phyloP scores from a whole-genome alignment of 2,329 filamentous ascomycete species.

The Arthroderma sp. region DNA sequence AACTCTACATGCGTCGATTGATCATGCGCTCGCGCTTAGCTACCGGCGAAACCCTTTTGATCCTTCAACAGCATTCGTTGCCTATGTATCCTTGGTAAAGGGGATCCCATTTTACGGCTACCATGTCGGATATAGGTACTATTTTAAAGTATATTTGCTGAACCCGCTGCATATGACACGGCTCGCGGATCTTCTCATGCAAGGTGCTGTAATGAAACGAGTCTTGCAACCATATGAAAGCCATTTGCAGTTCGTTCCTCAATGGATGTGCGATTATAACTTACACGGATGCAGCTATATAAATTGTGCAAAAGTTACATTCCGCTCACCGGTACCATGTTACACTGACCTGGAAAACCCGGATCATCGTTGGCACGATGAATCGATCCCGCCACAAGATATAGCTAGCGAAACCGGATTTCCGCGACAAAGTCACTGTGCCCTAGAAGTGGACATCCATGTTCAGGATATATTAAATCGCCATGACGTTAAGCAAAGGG shows the following conservation, averaged over 20 bases:
- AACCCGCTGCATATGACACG: slow-evolving; percentile 81
- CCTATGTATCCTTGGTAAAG: slow-evolving; percentile 82
- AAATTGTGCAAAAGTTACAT: slow-evolving; percentile 56
- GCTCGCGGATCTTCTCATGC: slow-evolving; percentile 71
- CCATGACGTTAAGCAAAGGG: slow-evolving; percentile 59
- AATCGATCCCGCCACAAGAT: slow-evolving; percentile 49
- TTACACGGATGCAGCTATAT: slow-evolving; percentile 88
- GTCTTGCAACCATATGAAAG: slow-evolving; percentile 87
- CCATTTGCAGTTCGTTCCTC: slow-evolving; percentile 79
- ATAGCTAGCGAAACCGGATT: slow-evolving; percentile 53
- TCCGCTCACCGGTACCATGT: slow-evolving; percentile 63
- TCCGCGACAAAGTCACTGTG: slow-evolving; percentile 73
- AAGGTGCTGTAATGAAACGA: slow-evolving; percentile 74
- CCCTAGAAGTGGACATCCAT: slow-evolving; percentile 78
- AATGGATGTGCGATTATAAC: slow-evolving; percentile 99
- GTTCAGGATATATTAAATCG: slow-evolving; percentile 83
- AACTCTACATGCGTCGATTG: slow-evolving; percentile 71
- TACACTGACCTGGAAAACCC: slow-evolving; percentile 50
- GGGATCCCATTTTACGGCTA: slow-evolving; percentile 94
- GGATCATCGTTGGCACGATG: slow-evolving; percentile 67
- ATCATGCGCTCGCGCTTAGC: slow-evolving; percentile 75
- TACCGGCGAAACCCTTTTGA: slow-evolving; percentile 66
- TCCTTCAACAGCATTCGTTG: slow-evolving; percentile 62
- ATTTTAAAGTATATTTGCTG: slow-evolving; percentile 87
- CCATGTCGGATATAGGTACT: slow-evolving; percentile 80